Evolutionary conservation across 768 basidiomycete genomes (phyloP).

Genomic region (Macrolepiota fuliginosa): DNA sequence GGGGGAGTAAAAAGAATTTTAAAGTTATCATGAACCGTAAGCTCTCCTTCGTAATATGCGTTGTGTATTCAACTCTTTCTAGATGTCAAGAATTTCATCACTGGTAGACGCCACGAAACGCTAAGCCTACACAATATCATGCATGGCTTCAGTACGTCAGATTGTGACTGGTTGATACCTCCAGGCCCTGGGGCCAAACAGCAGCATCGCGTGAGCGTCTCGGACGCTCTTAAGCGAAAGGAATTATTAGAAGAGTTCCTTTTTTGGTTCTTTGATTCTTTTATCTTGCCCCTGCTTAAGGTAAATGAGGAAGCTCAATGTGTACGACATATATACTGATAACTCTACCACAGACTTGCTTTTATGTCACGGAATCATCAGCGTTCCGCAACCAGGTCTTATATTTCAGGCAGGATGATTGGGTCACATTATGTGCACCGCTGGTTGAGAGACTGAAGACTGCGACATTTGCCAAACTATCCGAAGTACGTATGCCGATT

Average conservation of each 20-base stretch:
- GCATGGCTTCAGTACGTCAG: conserved; percentile 71
- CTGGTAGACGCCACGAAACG: conserved; percentile 77
- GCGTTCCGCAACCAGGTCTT: conserved; percentile 79
- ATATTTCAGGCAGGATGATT: conserved; percentile 95
- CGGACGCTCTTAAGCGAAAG: conserved; percentile 73
- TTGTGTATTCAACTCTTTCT: background rate
- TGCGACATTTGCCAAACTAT: conserved; percentile 68
- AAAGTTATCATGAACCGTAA: conserved; percentile 55
- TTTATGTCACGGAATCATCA: conserved; percentile 92
- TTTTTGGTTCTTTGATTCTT: conserved; percentile 93
- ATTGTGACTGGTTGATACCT: conserved; percentile 78
- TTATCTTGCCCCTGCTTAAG: conserved; percentile 75
- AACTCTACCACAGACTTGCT: conserved; percentile 63
- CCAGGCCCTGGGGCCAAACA: conserved; percentile 30
- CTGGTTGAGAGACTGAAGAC: conserved; percentile 71
- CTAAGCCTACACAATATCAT: conserved; percentile 72
- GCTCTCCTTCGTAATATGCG: conserved; percentile 17
- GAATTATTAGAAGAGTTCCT: conserved; percentile 85
- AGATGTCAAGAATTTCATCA: conserved; percentile 79
- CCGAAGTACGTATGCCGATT: conserved; percentile 45
- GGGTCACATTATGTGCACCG: conserved; percentile 81
- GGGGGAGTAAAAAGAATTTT: conserved; percentile 74
- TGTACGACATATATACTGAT: background rate
- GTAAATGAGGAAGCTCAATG: conserved; percentile 36
- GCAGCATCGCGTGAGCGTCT: conserved; percentile 52